phyloP scores from a whole-genome alignment of 257 asterid species.

The Nicotiana paniculata region DNA sequence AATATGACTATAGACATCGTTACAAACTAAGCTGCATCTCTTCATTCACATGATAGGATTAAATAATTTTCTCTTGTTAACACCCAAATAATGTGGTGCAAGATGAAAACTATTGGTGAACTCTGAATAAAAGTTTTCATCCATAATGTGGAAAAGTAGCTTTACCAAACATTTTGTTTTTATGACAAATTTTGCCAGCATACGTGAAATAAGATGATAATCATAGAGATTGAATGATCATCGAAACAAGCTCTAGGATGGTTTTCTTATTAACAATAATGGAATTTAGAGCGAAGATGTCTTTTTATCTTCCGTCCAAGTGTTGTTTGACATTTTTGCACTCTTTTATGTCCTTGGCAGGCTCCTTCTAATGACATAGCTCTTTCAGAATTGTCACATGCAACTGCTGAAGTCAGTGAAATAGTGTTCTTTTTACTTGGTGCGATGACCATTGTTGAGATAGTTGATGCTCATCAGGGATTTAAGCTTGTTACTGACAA shows the following conservation, averaged over 20 bases:
- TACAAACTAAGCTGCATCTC: not conserved
- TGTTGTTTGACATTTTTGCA: constrained; percentile 8
- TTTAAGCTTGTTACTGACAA: constrained; percentile 91
- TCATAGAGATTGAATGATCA: not conserved
- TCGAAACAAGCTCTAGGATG: not conserved
- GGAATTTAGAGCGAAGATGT: not conserved
- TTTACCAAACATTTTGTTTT: not conserved
- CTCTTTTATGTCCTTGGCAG: constrained; percentile 35
- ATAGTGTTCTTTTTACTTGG: constrained; percentile 93
- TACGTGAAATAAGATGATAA: not conserved
- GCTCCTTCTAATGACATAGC: constrained; percentile 94
- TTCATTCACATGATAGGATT: constrained; percentile 1
- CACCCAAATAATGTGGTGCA: not conserved
- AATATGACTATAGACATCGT: not conserved
- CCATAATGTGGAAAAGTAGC: not conserved
- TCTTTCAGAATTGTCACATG: constrained; percentile 87
- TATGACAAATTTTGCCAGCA: not conserved
- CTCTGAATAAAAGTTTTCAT: not conserved
- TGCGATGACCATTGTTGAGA: constrained; percentile 98
- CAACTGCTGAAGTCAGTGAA: constrained; percentile 95
- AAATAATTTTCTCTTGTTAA: not conserved
- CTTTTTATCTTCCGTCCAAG: not conserved
- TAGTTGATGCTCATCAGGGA: constrained; percentile 97
- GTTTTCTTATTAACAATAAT: not conserved
- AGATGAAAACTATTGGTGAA: not conserved